Percentiles rank a stretch among this genome's conserved stretches.
These are phyloP conservation scores for Hypoxylon sp. DNA, from an alignment of 2,329 filamentous ascomycete genomes.

Conservation along the genomic window DNA sequence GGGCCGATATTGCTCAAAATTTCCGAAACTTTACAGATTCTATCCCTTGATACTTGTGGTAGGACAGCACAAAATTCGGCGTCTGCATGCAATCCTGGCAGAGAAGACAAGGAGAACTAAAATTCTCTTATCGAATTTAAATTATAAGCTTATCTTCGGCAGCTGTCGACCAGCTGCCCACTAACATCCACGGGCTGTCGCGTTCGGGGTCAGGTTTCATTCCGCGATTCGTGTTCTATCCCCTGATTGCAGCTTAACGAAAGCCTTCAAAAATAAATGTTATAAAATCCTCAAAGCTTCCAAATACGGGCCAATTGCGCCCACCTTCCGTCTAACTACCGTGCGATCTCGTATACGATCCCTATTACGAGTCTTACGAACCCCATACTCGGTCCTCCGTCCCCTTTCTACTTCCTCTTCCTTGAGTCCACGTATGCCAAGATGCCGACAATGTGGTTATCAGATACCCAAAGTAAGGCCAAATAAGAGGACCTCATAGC, in stretches of 20 bases:
- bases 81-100: neutral
- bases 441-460: constrained; percentile 95
- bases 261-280: constrained; percentile 18
- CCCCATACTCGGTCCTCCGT: neutral
- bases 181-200: neutral
- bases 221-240: constrained; percentile 41
- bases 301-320: constrained; percentile 16
- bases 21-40: neutral
- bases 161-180: constrained; percentile 27
- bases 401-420: neutral
- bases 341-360: neutral
- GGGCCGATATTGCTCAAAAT: neutral
- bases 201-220: constrained; percentile 24
- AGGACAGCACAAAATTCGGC: neutral
- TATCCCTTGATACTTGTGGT: neutral
- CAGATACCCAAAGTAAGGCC: constrained; percentile 89
- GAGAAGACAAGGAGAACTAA: constrained; percentile 2
- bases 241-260: constrained; percentile 27
- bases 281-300: constrained; percentile 9
- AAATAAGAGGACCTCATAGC: neutral
- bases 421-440: constrained; percentile 49
- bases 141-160: constrained; percentile 8
- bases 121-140: constrained; percentile 28
- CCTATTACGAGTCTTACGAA: neutral
- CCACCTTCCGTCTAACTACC: constrained; percentile 2